Conservation (phyloP, 2,329 filamentous ascomycete species). For the Fonsecaea pugnacius region DNA sequence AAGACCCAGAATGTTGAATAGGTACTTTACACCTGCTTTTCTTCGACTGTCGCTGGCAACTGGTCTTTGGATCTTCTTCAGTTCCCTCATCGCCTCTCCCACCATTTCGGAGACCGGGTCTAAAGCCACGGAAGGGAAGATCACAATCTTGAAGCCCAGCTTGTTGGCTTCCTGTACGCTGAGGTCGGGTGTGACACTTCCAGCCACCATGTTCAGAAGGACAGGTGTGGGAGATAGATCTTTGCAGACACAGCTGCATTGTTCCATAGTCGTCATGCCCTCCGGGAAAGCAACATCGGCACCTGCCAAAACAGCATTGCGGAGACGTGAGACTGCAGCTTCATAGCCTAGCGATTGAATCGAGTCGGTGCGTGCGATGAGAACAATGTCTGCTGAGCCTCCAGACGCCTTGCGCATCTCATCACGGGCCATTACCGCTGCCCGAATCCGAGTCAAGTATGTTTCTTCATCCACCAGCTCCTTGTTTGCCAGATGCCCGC, state of each 20-base stretch:
- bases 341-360: slow-evolving; percentile 44
- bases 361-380: slow-evolving; percentile 50
- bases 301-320: slow-evolving; percentile 45
- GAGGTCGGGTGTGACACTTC: slow-evolving; percentile 47
- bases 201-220: slow-evolving; percentile 52
- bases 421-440: slow-evolving; percentile 47
- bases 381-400: slow-evolving; percentile 46
- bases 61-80: slow-evolving; percentile 4
- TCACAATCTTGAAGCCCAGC: slow-evolving; percentile 50
- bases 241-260: slow-evolving; percentile 43
- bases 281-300: slow-evolving; percentile 50
- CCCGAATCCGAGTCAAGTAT: slow-evolving; percentile 46
- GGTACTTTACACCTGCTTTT: neutral
- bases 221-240: slow-evolving; percentile 48
- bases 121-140: slow-evolving; percentile 54
- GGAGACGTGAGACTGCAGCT: slow-evolving; percentile 44
- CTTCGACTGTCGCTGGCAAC: neutral
- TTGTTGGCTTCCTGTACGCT: slow-evolving; percentile 45
- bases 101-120: slow-evolving; percentile 43
- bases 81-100: slow-evolving; percentile 1
- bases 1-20: neutral
- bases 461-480: slow-evolving; percentile 44
- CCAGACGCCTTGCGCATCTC: slow-evolving; percentile 28
- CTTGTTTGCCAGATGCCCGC: slow-evolving; percentile 48
- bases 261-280: slow-evolving; percentile 46